A percentile compares a stretch with the other conserved stretches of the same genome.
Evolutionary conservation across 2,329 filamentous ascomycete species (phyloP).

Genomic region (Paecilomyces sp.): DNA sequence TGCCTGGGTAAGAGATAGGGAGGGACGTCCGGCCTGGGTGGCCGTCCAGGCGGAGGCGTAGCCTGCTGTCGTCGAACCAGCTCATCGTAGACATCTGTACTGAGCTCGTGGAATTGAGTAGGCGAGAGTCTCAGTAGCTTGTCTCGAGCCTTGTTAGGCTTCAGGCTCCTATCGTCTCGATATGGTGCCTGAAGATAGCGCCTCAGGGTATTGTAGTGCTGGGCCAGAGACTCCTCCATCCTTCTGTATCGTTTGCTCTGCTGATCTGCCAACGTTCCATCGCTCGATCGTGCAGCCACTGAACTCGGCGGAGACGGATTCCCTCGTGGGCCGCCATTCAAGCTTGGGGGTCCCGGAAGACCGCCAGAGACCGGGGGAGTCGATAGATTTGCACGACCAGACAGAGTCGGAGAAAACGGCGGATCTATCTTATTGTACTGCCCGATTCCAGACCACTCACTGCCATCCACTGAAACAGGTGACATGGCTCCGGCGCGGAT

Average conservation of each 20-base stretch:
- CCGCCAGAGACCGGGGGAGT: slow-evolving; percentile 63
- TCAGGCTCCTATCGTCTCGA: slow-evolving; percentile 68
- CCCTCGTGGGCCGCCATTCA: slow-evolving; percentile 37
- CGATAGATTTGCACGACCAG: slow-evolving; percentile 46
- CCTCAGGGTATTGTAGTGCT: slow-evolving; percentile 77
- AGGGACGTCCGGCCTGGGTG: slow-evolving; percentile 47
- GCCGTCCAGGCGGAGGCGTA: slow-evolving; percentile 38
- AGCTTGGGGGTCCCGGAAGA: slow-evolving; percentile 49
- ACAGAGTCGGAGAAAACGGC: slow-evolving; percentile 40
- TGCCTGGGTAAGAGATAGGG: slow-evolving; percentile 74
- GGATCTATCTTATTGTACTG: slow-evolving; percentile 52
- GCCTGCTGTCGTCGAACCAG: slow-evolving; percentile 75
- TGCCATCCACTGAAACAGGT: slow-evolving; percentile 72
- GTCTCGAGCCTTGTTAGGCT: slow-evolving; percentile 84
- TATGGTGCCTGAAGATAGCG: slow-evolving; percentile 63
- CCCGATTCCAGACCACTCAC: slow-evolving; percentile 69
- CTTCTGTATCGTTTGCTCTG: slow-evolving; percentile 53
- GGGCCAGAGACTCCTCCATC: slow-evolving; percentile 63
- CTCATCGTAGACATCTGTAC: slow-evolving; percentile 96
- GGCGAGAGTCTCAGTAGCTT: slow-evolving; percentile 84
- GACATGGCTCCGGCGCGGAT: slow-evolving; percentile 69
- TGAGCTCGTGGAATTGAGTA: slow-evolving; percentile 94
- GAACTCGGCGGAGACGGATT: slow-evolving; percentile 74
- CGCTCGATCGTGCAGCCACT: slow-evolving; percentile 66
- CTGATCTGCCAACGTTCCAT: slow-evolving; percentile 62